Conservation (phyloP, 257 asterid species). For the Nicotiana knightiana region DNA sequence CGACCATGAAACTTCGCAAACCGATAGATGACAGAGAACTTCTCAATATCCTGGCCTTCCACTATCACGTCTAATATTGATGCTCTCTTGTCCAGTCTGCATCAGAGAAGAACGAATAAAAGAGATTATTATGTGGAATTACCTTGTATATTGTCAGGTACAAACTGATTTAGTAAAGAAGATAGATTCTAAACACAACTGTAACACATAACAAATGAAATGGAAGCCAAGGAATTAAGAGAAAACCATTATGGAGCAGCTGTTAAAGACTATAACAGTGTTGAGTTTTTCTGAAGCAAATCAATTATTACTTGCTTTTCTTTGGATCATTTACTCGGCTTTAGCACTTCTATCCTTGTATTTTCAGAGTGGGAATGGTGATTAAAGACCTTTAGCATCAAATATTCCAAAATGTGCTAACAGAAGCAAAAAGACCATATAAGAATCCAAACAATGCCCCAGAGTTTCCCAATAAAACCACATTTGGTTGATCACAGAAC, state of each 20-base stretch:
- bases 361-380: not conserved
- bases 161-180: not conserved
- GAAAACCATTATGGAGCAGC: constrained; percentile 1
- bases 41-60: constrained; percentile 60
- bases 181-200: not conserved
- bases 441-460: not conserved
- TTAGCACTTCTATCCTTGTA: constrained; percentile 4
- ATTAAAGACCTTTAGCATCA: not conserved
- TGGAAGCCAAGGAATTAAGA: not conserved
- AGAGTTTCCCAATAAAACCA: not conserved
- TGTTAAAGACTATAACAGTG: not conserved
- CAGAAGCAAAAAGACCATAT: not conserved
- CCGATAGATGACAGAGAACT: constrained; percentile 55
- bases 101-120: constrained; percentile 10
- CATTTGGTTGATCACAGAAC: constrained; percentile 2
- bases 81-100: constrained; percentile 57
- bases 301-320: not conserved
- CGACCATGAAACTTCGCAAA: constrained; percentile 65
- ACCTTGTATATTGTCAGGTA: not conserved
- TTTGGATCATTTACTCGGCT: not conserved
- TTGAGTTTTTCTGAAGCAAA: not conserved
- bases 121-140: not conserved
- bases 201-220: not conserved
- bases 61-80: constrained; percentile 46
- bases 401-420: not conserved